Percentiles rank a stretch among this genome's conserved stretches.
phyloP scores from a whole-genome alignment of 1,139 yeast genomes.

The Yamadazyma jaroonii region DNA sequence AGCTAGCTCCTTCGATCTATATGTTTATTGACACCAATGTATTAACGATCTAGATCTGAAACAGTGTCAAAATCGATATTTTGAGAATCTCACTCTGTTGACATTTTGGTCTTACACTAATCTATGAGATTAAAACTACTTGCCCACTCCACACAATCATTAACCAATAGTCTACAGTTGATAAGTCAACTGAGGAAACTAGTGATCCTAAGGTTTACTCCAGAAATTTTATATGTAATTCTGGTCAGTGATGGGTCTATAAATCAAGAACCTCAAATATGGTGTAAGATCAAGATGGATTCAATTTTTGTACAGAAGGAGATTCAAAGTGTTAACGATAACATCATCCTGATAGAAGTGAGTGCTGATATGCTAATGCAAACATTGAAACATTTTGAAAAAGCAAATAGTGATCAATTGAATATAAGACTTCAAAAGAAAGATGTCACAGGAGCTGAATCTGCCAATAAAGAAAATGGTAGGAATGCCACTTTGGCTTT shows the following conservation, averaged over 20 bases:
- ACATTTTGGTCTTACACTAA: background rate
- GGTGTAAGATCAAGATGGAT: slow-evolving; percentile 51
- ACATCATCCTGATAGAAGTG: slow-evolving; percentile 51
- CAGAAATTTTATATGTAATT: slow-evolving; percentile 43
- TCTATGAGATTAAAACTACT: slow-evolving; percentile 32
- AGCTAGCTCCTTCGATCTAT: no score
- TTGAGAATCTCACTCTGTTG: background rate
- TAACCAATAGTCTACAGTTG: slow-evolving; percentile 29
- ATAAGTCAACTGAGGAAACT: slow-evolving; percentile 29
- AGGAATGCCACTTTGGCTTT: slow-evolving; percentile 53
- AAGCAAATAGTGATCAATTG: slow-evolving; percentile 49
- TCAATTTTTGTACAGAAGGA: slow-evolving; percentile 50
- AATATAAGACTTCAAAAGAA: slow-evolving; percentile 52
- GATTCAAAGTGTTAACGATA: slow-evolving; percentile 43
- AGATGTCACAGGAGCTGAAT: slow-evolving; percentile 30
- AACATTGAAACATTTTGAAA: slow-evolving; percentile 52
- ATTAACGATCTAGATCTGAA: no score
- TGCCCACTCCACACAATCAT: slow-evolving; percentile 27
- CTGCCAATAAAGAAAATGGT: slow-evolving; percentile 13
- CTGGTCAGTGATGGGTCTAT: slow-evolving; percentile 41
- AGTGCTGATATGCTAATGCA: slow-evolving; percentile 55
- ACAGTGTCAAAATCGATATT: no score
- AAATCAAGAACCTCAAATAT: slow-evolving; percentile 56
- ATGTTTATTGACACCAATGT: no score
- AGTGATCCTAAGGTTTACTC: slow-evolving; percentile 47